Percentiles rank a stretch among this genome's conserved stretches.
Conservation (phyloP, 306 rosid genomes). For the Hippophae rhamnoides region DNA sequence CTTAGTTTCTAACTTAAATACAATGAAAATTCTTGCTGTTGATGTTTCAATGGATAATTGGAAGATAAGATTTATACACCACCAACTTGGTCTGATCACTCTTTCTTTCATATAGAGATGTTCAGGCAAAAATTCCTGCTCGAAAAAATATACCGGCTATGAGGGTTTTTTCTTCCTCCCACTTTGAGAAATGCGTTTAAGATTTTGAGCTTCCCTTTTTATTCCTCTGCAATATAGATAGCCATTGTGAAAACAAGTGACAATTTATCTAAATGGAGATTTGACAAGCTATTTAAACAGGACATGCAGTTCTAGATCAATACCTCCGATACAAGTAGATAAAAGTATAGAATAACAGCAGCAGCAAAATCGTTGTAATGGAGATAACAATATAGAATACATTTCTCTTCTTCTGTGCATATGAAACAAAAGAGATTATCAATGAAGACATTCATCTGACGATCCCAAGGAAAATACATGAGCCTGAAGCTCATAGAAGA, state of each 20-base stretch:
- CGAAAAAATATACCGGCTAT: constrained; percentile 17
- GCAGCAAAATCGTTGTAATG: constrained; percentile 36
- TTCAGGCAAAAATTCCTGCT: constrained; percentile 5
- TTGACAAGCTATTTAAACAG: constrained; percentile 11
- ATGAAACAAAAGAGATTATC: constrained; percentile 5
- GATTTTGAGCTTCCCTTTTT: constrained; percentile 35
- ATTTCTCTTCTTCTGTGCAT: constrained; percentile 45
- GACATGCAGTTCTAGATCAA: constrained; percentile 11
- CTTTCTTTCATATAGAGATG: neutral
- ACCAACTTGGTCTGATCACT: too few species aligned
- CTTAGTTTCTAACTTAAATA: too few species aligned
- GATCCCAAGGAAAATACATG: too few species aligned
- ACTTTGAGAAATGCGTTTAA: constrained; percentile 47
- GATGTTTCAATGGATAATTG: too few species aligned
- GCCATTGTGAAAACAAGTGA: neutral
- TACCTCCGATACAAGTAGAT: constrained; percentile 61
- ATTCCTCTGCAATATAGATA: constrained; percentile 45
- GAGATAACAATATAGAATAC: constrained; percentile 44
- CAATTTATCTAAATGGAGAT: neutral
- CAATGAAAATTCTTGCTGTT: too few species aligned
- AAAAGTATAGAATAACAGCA: constrained; percentile 48
- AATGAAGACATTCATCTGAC: too few species aligned
- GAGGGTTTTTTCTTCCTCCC: constrained; percentile 61
- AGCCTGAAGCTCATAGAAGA: neutral
- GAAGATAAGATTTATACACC: too few species aligned